These are phyloP conservation scores for Massariosphaeria phaeospora DNA, from an alignment of 495 filamentous ascomycete genomes.

Conservation along the genomic window DNA sequence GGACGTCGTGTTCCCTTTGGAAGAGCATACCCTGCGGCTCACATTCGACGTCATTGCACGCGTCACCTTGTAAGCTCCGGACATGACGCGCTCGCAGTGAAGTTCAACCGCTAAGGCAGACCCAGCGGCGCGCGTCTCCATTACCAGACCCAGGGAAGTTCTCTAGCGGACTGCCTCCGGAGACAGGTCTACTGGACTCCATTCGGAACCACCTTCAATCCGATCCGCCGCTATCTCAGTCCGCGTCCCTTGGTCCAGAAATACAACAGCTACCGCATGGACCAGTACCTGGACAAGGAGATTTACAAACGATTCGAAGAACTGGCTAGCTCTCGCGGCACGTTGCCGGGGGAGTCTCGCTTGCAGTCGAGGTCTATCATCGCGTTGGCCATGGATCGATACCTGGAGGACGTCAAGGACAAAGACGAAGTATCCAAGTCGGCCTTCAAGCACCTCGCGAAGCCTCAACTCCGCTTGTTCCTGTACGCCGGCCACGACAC, in stretches of 20 bases:
- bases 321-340: not conserved
- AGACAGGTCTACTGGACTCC: constrained; percentile 34
- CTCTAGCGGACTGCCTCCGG: constrained; percentile 30
- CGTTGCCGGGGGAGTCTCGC: not conserved
- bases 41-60: constrained; percentile 40
- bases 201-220: constrained; percentile 35
- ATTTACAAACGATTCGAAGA: constrained; percentile 34
- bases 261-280: constrained; percentile 34
- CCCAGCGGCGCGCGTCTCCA: constrained; percentile 27
- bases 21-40: constrained; percentile 33
- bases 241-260: constrained; percentile 31
- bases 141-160: constrained; percentile 29
- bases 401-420: constrained; percentile 1
- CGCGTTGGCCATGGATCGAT: constrained; percentile 9
- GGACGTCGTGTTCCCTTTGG: constrained; percentile 34
- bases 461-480: constrained; percentile 35
- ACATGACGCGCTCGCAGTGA: not conserved
- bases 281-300: constrained; percentile 24
- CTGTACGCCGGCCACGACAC: constrained; percentile 51
- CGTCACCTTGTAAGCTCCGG: constrained; percentile 6
- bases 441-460: constrained; percentile 17
- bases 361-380: constrained; percentile 14
- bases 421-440: not conserved
- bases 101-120: not conserved
- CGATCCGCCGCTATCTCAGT: constrained; percentile 31